phyloP scores from a whole-genome alignment of 129 eudicot genomes.

The Smallanthus sonchifolius region DNA sequence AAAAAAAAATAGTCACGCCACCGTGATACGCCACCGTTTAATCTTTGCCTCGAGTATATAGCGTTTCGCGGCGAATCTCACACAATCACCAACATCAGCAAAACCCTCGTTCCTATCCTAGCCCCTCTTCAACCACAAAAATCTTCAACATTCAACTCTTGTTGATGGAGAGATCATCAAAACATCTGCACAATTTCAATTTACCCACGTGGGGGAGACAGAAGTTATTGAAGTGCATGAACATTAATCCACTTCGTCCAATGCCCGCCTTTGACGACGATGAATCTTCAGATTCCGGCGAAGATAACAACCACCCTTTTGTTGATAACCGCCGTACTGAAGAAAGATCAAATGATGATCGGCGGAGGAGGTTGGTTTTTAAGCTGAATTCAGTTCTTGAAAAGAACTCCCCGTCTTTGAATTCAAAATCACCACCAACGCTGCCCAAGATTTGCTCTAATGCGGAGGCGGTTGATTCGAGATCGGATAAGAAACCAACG shows the following conservation, averaged over 20 bases:
- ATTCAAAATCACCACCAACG: not conserved
- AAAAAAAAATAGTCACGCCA: not conserved
- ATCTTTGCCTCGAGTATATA: not conserved
- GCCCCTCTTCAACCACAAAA: not conserved
- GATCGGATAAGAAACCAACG: conserved; percentile 27
- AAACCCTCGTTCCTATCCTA: conserved; percentile 18
- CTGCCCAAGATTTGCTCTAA: not conserved
- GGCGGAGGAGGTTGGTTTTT: not conserved
- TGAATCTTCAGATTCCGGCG: conserved; percentile 13
- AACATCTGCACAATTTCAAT: conserved; percentile 44
- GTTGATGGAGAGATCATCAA: conserved; percentile 38
- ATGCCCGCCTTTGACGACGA: conserved; percentile 18
- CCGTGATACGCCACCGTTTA: not conserved
- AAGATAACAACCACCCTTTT: not conserved
- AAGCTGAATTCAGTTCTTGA: not conserved
- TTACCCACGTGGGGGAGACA: conserved; percentile 60
- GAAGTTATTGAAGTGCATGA: conserved; percentile 45
- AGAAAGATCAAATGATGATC: not conserved
- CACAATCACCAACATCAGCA: not conserved
- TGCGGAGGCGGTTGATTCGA: not conserved
- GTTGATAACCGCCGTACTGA: no score
- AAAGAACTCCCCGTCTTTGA: no score
- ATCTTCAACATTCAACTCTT: not conserved
- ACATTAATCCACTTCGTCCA: conserved; percentile 29
- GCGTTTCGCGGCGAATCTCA: not conserved